These are phyloP conservation scores for Endoconidiophora polonica DNA, from an alignment of 2,329 filamentous ascomycete genomes.

Conservation along the genomic window DNA sequence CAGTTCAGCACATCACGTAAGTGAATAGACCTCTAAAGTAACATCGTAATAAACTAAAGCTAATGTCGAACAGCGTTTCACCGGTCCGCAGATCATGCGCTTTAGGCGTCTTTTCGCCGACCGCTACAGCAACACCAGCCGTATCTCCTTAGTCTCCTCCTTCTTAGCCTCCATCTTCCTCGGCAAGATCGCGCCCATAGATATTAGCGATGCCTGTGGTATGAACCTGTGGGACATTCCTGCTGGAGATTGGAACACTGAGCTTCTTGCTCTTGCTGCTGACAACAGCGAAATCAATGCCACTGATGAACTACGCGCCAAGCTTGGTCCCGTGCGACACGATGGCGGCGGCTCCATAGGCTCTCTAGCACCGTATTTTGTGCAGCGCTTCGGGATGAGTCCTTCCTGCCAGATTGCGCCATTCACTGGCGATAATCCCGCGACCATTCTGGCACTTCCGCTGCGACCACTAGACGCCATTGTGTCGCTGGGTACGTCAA, in stretches of 20 bases:
- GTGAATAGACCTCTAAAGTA: slow-evolving; percentile 18
- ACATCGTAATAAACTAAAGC: background rate
- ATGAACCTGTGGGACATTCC: slow-evolving; percentile 95
- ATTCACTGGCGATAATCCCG: slow-evolving; percentile 91
- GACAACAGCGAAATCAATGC: slow-evolving; percentile 34
- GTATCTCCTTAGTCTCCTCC: slow-evolving; percentile 87
- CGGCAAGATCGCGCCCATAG: slow-evolving; percentile 70
- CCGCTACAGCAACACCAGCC: slow-evolving; percentile 62
- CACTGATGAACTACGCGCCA: slow-evolving; percentile 47
- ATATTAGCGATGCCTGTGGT: slow-evolving; percentile 86
- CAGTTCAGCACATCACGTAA: slow-evolving; percentile 84
- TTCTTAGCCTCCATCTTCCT: slow-evolving; percentile 86
- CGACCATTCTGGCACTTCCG: slow-evolving; percentile 82
- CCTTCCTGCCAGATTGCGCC: slow-evolving; percentile 60
- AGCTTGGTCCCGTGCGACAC: slow-evolving; percentile 63
- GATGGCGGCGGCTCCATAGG: slow-evolving; percentile 74
- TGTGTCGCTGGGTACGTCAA: slow-evolving; percentile 85
- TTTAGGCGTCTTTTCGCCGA: slow-evolving; percentile 67
- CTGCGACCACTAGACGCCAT: slow-evolving; percentile 80
- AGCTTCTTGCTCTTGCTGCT: slow-evolving; percentile 59
- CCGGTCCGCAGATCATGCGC: slow-evolving; percentile 87
- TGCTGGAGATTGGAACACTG: slow-evolving; percentile 53
- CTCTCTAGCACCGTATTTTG: slow-evolving; percentile 61
- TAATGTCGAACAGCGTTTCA: slow-evolving; percentile 53
- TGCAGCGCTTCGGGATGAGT: slow-evolving; percentile 60